Conservation (phyloP, 371 early-diverging fungal genomes). For the Mucor ambiguus region DNA sequence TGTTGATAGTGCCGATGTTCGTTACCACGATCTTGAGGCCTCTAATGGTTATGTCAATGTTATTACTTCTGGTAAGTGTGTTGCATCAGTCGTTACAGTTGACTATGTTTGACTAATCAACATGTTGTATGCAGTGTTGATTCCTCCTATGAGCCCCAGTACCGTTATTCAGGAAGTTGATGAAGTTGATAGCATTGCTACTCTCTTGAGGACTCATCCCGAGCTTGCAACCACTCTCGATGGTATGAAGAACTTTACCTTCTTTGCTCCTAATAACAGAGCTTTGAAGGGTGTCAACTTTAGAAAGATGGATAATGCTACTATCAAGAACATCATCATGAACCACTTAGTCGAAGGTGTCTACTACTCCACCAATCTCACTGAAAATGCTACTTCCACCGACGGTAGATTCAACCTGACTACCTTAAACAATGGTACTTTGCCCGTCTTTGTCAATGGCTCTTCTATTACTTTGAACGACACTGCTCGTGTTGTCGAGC, state of each 20-base stretch:
- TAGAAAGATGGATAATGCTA: conserved; percentile 1
- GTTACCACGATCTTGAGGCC: conserved; percentile 32
- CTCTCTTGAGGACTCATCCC: conserved; percentile 13
- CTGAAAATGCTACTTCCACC: conserved; percentile 18
- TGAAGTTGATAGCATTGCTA: conserved; percentile 12
- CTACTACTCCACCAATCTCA: conserved; percentile 42
- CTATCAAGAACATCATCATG: conserved; percentile 24
- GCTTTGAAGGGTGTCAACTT: conserved; percentile 21
- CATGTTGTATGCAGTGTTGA: conserved; percentile 24
- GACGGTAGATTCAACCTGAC: conserved; percentile 14
- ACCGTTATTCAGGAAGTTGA: conserved; percentile 19
- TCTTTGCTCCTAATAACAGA: conserved; percentile 38
- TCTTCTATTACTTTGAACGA: conserved; percentile 31
- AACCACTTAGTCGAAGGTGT: conserved; percentile 44
- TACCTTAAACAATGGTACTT: conserved; percentile 9
- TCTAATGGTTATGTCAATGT: conserved; percentile 45
- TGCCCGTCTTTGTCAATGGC: conserved; percentile 21
- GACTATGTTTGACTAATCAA: neutral
- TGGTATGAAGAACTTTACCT: conserved; percentile 32
- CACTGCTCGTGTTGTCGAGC: conserved; percentile 32
- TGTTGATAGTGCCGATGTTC: conserved; percentile 18
- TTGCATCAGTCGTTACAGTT: neutral
- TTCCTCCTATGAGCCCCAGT: conserved; percentile 34
- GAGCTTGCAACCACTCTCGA: conserved; percentile 22
- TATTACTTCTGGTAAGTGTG: conserved; percentile 29